These are phyloP conservation scores for Lactifluus piperatus DNA, from an alignment of 768 basidiomycete species.

Conservation along the genomic window DNA sequence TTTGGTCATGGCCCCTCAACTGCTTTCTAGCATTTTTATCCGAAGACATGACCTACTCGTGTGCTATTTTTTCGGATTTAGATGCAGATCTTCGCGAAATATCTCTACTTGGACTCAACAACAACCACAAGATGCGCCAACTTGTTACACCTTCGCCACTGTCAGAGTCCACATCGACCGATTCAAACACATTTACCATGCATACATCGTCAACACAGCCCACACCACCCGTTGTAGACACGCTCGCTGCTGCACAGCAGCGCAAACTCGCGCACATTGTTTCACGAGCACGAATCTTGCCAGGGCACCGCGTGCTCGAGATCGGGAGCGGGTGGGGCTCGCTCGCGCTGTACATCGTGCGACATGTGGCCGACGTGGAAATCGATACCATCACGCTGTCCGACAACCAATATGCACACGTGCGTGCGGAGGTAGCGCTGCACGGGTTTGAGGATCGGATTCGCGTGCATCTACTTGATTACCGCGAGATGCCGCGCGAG, in stretches of 20 bases:
- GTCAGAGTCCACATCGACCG: background rate
- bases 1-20: too few relatives aligned
- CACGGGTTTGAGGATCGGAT: conserved; percentile 33
- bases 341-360: too few relatives aligned
- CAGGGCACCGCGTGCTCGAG: conserved; percentile 39
- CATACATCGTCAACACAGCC: background rate
- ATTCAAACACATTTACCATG: background rate
- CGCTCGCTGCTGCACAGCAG: conserved; percentile 31
- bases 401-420: conserved; percentile 35
- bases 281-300: conserved; percentile 33
- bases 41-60: too few relatives aligned
- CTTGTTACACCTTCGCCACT: conserved; percentile 19
- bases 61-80: background rate
- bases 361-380: conserved; percentile 17
- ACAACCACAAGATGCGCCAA: background rate
- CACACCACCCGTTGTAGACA: conserved; percentile 16
- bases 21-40: too few relatives aligned
- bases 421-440: conserved; percentile 32
- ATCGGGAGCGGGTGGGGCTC: conserved; percentile 45
- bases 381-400: conserved; percentile 45
- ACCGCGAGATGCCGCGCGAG: conserved; percentile 33
- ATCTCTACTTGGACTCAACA: background rate
- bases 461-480: conserved; percentile 40
- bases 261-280: conserved; percentile 37
- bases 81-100: background rate